phyloP scores from a whole-genome alignment of 2,329 filamentous ascomycete species.

The Decorospora gaudefroyi region DNA sequence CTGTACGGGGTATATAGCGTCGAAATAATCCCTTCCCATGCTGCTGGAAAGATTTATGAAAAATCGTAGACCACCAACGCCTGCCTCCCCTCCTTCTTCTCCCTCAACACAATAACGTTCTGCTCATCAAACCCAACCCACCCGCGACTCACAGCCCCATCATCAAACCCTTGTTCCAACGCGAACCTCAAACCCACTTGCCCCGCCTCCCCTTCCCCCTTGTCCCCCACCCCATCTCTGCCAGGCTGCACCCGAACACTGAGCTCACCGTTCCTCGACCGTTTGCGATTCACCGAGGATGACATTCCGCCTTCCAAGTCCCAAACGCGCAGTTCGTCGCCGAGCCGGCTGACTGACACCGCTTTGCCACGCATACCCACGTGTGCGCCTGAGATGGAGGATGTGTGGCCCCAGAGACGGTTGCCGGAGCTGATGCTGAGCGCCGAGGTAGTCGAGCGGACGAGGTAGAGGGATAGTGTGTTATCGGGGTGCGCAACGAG shows the following conservation, averaged over 20 bases:
- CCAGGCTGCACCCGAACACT: slow-evolving; percentile 60
- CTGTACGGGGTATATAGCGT: no score
- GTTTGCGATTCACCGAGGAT: slow-evolving; percentile 50
- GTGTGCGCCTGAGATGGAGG: slow-evolving; percentile 81
- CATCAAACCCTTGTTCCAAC: slow-evolving; percentile 44
- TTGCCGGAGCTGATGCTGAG: slow-evolving; percentile 74
- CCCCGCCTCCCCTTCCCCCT: slow-evolving; percentile 27
- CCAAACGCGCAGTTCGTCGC: slow-evolving; percentile 75
- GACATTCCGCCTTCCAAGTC: slow-evolving; percentile 75
- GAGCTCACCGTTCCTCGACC: slow-evolving; percentile 52
- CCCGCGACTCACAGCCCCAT: slow-evolving; percentile 54
- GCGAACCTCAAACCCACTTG: slow-evolving; percentile 43
- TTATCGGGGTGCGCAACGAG: slow-evolving; percentile 85
- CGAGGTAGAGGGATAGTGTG: slow-evolving; percentile 79
- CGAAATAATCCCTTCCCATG: no score
- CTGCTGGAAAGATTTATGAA: no score
- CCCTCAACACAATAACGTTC: slow-evolving; percentile 83
- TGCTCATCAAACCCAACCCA: slow-evolving; percentile 92
- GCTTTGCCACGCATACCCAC: slow-evolving; percentile 85
- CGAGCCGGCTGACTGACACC: slow-evolving; percentile 82
- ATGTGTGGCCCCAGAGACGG: slow-evolving; percentile 88
- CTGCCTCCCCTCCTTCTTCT: slow-evolving; percentile 69
- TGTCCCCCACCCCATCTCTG: slow-evolving; percentile 21
- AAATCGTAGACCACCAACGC: slow-evolving; percentile 87
- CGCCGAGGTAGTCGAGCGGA: slow-evolving; percentile 68